Conservation (phyloP, 2,329 filamentous ascomycete genomes). For the Arthrobotrys musiformis region DNA sequence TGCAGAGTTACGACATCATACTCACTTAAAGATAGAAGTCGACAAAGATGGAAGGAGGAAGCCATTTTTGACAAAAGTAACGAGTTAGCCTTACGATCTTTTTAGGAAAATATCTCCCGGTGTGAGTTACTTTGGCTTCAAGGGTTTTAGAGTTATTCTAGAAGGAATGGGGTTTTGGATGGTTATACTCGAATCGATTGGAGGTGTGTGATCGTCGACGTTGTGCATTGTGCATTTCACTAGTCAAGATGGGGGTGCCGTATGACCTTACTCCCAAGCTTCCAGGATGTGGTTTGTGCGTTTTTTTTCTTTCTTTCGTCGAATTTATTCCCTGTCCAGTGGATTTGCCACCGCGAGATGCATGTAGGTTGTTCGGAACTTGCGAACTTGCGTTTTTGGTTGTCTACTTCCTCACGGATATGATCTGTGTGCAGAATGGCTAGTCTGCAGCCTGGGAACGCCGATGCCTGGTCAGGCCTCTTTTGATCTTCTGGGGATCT, state of each 20-base stretch:
- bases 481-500: neutral
- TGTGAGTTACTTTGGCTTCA: too few species aligned
- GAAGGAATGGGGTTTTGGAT: conserved; percentile 17
- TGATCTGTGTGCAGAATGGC: neutral
- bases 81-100: conserved; percentile 33
- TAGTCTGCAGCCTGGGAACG: conserved; percentile 32
- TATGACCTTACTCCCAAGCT: conserved; percentile 10
- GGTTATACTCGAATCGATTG: conserved; percentile 1
- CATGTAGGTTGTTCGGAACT: conserved; percentile 26
- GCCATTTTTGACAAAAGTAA: conserved; percentile 6
- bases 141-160: conserved; percentile 17
- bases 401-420: conserved; percentile 1
- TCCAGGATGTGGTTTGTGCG: conserved; percentile 7
- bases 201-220: neutral
- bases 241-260: conserved; percentile 9
- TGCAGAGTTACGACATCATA: neutral
- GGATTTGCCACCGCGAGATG: neutral
- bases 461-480: conserved; percentile 31
- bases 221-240: conserved; percentile 13
- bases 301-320: too few species aligned
- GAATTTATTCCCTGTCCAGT: too few species aligned
- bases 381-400: conserved; percentile 7
- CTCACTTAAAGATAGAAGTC: conserved; percentile 11
- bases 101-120: conserved; percentile 40
- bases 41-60: conserved; percentile 18